Base-by-base conservation (phyloP, 345 rosid genomes). In the Gossypium anomalum region DNA sequence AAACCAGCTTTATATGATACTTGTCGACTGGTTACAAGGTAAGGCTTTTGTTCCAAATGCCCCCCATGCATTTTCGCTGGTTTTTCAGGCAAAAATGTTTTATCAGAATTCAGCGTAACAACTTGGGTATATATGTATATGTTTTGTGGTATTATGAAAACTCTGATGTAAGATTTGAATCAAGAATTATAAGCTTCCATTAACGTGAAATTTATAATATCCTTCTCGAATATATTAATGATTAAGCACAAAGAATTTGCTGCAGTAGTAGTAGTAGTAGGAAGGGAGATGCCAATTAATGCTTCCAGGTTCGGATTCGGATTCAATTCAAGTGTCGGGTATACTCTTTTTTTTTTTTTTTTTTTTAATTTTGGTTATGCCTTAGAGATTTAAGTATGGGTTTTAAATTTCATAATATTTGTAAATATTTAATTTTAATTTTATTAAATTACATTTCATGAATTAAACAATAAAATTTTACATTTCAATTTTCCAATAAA, bases 11-110 rank as follows among this genome's bases (percentile, higher is more conserved):
- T 52, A 27, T 82, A 15, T 2, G 62, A 23, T 10, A 16, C 41
- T 25, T 60, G 81, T 59, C 84, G 64, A 82, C 75, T 69, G 76
- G 34, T 64, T 72, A 85, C 45, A 80, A 80, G 83, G 86, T 72
- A 63, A 84, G 83, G 80, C 71, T 61, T 29, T 29, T 29, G 34
- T 29, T 3, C 34, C 34, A 29, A 29, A 4, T 29, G 0, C 4
- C 13, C 44, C n/a, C 38, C 38, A 34, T 34, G 41, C 19, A 19
- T 34, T 45, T 34, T 63, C 2, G 52, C 23, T 63, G 9, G 49
- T 3, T 64, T 63, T 64, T 41, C 49, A 17, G 48, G 49, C 49
- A 34, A 64, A 41, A 64, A 11, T 41, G 68, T 64, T 7, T 19
- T 29, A 47, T 47, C 51, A 47, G 51, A 9, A 34, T 34, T 5